These are phyloP conservation scores for Candida loeiensis DNA, from an alignment of 805 yeast species.

Conservation along the genomic window DNA sequence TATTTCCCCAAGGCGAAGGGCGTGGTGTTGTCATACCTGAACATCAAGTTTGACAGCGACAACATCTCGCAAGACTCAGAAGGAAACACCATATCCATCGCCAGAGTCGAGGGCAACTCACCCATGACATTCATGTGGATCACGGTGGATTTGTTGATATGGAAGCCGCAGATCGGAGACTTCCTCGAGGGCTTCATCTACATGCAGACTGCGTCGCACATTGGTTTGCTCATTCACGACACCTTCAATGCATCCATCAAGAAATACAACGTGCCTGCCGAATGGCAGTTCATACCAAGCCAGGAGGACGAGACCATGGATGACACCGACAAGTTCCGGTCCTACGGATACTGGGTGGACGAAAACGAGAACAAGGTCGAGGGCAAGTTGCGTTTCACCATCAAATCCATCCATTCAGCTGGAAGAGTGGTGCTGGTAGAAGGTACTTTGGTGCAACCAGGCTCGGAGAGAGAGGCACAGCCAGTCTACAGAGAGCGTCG, in stretches of 20 bases:
- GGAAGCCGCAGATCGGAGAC: conserved; percentile 92
- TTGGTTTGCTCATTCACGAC: conserved; percentile 86
- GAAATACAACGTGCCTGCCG: conserved; percentile 76
- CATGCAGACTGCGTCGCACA: conserved; percentile 92
- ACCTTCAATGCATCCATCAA: conserved; percentile 93
- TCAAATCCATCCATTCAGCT: conserved; percentile 67
- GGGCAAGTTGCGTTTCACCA: conserved; percentile 75
- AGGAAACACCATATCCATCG: conserved; percentile 44
- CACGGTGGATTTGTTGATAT: conserved; percentile 72
- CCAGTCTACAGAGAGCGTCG: conserved; percentile 48
- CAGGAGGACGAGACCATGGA: conserved; percentile 57
- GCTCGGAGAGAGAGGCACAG: conserved; percentile 50
- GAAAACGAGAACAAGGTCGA: conserved; percentile 69
- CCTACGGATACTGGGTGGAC: conserved; percentile 88
- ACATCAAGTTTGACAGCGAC: conserved; percentile 52
- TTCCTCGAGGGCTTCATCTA: conserved; percentile 80
- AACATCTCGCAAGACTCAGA: conserved; percentile 36
- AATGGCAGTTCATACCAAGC: conserved; percentile 81
- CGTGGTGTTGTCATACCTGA: conserved; percentile 76
- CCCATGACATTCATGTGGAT: conserved; percentile 92
- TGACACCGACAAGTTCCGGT: conserved; percentile 35
- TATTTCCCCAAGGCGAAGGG: conserved; percentile 72
- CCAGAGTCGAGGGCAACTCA: conserved; percentile 68
- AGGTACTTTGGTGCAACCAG: conserved; percentile 73
- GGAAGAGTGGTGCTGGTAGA: conserved; percentile 84